Evolutionary conservation across 2,329 filamentous ascomycete genomes (phyloP).

Genomic region (Claviceps sp.): DNA sequence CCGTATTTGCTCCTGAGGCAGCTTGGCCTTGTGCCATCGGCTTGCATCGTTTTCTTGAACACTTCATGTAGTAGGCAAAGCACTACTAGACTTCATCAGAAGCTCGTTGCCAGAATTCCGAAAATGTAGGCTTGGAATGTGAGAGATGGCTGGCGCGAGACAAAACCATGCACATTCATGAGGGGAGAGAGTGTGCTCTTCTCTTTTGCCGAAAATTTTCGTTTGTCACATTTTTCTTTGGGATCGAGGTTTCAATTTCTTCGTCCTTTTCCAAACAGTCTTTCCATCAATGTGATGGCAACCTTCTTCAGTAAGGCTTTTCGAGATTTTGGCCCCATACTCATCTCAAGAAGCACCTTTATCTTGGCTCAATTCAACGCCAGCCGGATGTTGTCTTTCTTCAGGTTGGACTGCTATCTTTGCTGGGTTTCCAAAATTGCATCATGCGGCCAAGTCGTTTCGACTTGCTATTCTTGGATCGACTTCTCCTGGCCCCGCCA

Average conservation of each 20-base stretch:
- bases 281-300: neutral
- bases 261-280: neutral
- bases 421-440: slow-evolving; percentile 63
- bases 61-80: neutral
- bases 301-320: neutral
- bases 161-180: slow-evolving; percentile 24
- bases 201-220: neutral
- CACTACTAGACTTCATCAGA: neutral
- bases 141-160: slow-evolving; percentile 19
- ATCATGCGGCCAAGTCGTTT: slow-evolving; percentile 62
- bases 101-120: no score
- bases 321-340: neutral
- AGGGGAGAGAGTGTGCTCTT: neutral
- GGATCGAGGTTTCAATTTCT: neutral
- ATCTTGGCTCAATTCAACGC: neutral
- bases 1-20: neutral
- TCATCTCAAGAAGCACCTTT: neutral
- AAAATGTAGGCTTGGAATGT: neutral
- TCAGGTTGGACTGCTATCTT: slow-evolving; percentile 20
- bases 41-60: neutral
- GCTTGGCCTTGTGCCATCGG: neutral
- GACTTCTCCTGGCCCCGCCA: slow-evolving; percentile 37
- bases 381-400: neutral
- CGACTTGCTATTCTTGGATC: slow-evolving; percentile 46
- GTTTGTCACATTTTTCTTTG: neutral